Base-by-base conservation (phyloP, 345 rosid species). In the Acer yangbiense region DNA sequence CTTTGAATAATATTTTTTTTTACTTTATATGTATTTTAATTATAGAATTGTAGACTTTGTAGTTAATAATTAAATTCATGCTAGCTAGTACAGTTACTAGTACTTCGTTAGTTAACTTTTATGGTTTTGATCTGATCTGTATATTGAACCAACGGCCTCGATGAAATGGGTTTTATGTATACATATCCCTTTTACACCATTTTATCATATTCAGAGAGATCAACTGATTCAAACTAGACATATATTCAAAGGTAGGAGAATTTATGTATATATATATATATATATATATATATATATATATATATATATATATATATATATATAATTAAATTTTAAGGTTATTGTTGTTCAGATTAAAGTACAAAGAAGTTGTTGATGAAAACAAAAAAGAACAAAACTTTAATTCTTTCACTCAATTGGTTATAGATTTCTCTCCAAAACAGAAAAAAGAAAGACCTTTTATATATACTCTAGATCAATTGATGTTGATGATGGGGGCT, bases 121-220 rank as follows among this genome's bases (percentile, higher is more conserved):
- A 16, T 43, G 46, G 46, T 1, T 65, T 6, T 35, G 39, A 35
- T 35, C 39, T 29, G n/a, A 35, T 7, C 48, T 68, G 6, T 44
- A 20, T 29, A 55, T 46, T 17, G n/a, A 23, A 60, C 21, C 69
- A 73, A 73, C 57, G 60, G 77, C 60, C 76, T 39, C 46, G 58
- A 73, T 25, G 43, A 73, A 43, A 21, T 23, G 76, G 43, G 58
- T 14, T 60, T 39, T 8, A 3, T 41, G 18, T 50, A 10, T 29
- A 29, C 32, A 29, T 50, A 0, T 50, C 11, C 13, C 7, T 27
- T 68, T 68, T 43, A 35, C 18, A 71, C 27, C 63, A n/a, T 23
- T 69, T 29, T 5, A 48, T 32, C 6, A 13, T 43, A 43, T 35
- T 4, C 39, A 43, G 46, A 7, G 13, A 69, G 73, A 17, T 35